Percentiles rank a stretch among this genome's conserved stretches.
These are phyloP conservation scores for Aspergillus floridensis DNA, from an alignment of 2,329 filamentous ascomycete genomes.

Conservation along the genomic window DNA sequence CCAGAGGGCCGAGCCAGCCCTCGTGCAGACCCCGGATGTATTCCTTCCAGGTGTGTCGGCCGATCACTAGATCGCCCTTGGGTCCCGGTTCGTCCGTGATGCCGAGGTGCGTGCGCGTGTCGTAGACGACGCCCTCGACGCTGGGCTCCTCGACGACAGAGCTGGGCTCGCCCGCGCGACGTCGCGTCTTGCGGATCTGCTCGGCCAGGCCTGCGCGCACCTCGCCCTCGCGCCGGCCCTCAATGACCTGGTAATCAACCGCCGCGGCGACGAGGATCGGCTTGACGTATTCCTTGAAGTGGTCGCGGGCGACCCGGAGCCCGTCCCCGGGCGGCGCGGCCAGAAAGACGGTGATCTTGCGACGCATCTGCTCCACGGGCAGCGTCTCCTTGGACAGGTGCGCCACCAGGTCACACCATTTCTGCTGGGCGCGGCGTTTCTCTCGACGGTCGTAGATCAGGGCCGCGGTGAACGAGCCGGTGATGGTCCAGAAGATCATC, in stretches of 20 bases:
- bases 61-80: constrained; percentile 82
- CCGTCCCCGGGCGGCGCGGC: constrained; percentile 84
- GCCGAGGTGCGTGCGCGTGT: constrained; percentile 63
- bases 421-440: constrained; percentile 78
- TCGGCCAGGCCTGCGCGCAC: constrained; percentile 83
- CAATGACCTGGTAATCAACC: constrained; percentile 93
- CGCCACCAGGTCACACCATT: constrained; percentile 82
- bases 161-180: constrained; percentile 58
- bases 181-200: constrained; percentile 67
- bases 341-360: constrained; percentile 82
- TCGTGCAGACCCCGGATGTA: constrained; percentile 92
- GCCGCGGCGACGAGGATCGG: constrained; percentile 85
- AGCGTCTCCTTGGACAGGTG: constrained; percentile 78
- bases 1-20: constrained; percentile 87
- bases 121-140: constrained; percentile 61
- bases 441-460: constrained; percentile 90
- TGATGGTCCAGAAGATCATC: constrained; percentile 88
- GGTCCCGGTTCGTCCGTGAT: constrained; percentile 70
- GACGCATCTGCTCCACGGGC: constrained; percentile 68
- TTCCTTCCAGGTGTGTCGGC: constrained; percentile 94
- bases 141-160: constrained; percentile 43
- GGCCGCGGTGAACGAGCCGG: constrained; percentile 72
- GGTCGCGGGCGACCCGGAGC: constrained; percentile 79
- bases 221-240: constrained; percentile 90
- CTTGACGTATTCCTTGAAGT: constrained; percentile 95